phyloP scores from a whole-genome alignment of 2,329 filamentous ascomycete species.

The Pezicula neosporulosa region DNA sequence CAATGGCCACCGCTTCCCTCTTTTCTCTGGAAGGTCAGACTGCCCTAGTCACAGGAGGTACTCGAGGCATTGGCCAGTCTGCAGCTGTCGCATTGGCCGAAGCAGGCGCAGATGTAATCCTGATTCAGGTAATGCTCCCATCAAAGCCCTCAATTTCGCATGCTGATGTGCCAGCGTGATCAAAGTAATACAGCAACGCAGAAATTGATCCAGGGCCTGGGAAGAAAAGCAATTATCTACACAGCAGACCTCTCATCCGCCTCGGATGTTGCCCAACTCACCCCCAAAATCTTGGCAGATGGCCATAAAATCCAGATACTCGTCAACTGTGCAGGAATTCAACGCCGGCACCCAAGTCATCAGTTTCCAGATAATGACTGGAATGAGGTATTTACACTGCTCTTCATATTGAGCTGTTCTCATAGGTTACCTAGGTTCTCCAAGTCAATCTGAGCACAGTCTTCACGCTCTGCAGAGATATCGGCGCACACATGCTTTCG shows the following conservation, averaged over 20 bases:
- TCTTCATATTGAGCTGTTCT: background rate
- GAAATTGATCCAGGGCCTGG: constrained; percentile 58
- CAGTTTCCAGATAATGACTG: constrained; percentile 76
- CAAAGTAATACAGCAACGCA: constrained; percentile 44
- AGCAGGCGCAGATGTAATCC: constrained; percentile 35
- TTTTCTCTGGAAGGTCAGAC: constrained; percentile 34
- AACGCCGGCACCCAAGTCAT: constrained; percentile 72
- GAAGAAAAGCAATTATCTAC: constrained; percentile 65
- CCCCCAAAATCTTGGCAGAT: constrained; percentile 58
- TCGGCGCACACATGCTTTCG: constrained; percentile 73
- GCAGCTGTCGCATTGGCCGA: constrained; percentile 34
- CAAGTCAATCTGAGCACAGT: constrained; percentile 85
- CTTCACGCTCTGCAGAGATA: constrained; percentile 74
- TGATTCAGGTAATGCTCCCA: constrained; percentile 31
- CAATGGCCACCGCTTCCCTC: constrained; percentile 21
- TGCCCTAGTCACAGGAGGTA: constrained; percentile 33
- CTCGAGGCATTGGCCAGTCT: constrained; percentile 34
- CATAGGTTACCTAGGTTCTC: constrained; percentile 51
- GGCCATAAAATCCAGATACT: constrained; percentile 70
- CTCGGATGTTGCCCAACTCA: constrained; percentile 56
- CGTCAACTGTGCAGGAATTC: constrained; percentile 84
- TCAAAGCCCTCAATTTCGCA: background rate
- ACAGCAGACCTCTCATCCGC: constrained; percentile 63
- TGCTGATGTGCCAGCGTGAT: constrained; percentile 20
- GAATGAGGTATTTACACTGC: constrained; percentile 48